Percentiles rank a stretch among this genome's conserved stretches.
Evolutionary conservation across 305 asterid genomes (phyloP).

Genomic region (Andrographis paniculata): DNA sequence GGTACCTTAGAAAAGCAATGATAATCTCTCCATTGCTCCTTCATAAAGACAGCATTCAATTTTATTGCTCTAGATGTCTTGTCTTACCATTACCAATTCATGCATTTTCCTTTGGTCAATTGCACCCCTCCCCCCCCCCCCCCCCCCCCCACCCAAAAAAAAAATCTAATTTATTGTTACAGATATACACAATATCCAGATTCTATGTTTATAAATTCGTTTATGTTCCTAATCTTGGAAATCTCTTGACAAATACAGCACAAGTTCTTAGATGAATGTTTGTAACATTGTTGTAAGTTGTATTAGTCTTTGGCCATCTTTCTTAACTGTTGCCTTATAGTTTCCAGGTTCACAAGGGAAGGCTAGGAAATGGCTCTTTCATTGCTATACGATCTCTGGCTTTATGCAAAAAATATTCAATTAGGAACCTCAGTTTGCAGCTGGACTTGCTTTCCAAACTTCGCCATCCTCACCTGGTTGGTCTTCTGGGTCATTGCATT

Average conservation of each 20-base stretch:
- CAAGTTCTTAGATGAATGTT: not conserved
- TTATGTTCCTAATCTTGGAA: no score
- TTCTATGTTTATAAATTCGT: no score
- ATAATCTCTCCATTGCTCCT: no score
- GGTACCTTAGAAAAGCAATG: no score
- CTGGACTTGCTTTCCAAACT: slow-evolving; percentile 83
- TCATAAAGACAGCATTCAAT: not conserved
- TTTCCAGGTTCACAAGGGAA: slow-evolving; percentile 81
- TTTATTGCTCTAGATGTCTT: not conserved
- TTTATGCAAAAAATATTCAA: slow-evolving; percentile 46
- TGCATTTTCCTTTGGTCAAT: no score
- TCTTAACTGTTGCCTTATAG: slow-evolving; percentile 18
- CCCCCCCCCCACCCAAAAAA: no score
- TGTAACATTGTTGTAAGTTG: not conserved
- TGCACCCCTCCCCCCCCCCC: no score
- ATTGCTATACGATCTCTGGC: slow-evolving; percentile 56
- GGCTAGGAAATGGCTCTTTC: slow-evolving; percentile 50
- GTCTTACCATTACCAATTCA: no score
- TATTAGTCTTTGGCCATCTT: slow-evolving; percentile 19
- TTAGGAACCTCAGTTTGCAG: slow-evolving; percentile 58
- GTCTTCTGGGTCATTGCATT: slow-evolving; percentile 75
- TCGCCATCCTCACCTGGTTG: slow-evolving; percentile 76
- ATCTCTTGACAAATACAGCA: not conserved
- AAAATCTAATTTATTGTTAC: no score
- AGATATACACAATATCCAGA: no score